Base-by-base conservation (phyloP, 2,329 filamentous ascomycete species). In the Pyrenophora graminea region DNA sequence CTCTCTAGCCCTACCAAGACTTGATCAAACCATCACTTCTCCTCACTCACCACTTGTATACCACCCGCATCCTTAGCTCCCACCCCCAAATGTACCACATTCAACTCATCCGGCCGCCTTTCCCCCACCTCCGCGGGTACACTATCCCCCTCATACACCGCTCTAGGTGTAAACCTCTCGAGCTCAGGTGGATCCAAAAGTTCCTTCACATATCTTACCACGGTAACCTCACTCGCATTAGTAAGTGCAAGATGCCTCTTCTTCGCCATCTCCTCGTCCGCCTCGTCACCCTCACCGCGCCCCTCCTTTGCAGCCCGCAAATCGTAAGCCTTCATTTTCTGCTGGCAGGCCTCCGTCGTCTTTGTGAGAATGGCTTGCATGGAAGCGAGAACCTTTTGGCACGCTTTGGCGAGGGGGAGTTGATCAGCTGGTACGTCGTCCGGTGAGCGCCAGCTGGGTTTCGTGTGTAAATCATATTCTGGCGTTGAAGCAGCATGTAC, bases 331-430 rank as follows among this genome's bases (percentile, higher is more conserved):
- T 70, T 76, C 77, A 93, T 83, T 61, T 85, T 85, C 54, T 80
- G 78, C 61, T 86, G 81, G 50, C 91, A 89, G 60, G 82, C 84
- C 54, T 80, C 79, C 61, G 85, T 81, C 6, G 87, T 90, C 70
- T 82, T 82, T 59, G 80, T 79, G 38, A 99, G 78, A 33, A 97
- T 85, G 62, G 87, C 85, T 69, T 97, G 90, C 93, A 99, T 97
- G 68, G 88, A 94, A 7, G 89, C 91, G 21, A 97, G 77, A 4
- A 96, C 93, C 77, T 89, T 94, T 75, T 94, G 89, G 2, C 87
- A 85, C 0, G 94, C 91, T 56, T 82, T 84, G 1, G 92, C 92
- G 9, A 99, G 82, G 3, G 94, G 94, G 43, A 97, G 76, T 4
- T 94, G 85, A 9, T 81, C 78, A 1, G 88, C 80, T 1, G 75